Conservation (phyloP, 805 yeast genomes). For the Sugiyamaella lignohabitans region DNA sequence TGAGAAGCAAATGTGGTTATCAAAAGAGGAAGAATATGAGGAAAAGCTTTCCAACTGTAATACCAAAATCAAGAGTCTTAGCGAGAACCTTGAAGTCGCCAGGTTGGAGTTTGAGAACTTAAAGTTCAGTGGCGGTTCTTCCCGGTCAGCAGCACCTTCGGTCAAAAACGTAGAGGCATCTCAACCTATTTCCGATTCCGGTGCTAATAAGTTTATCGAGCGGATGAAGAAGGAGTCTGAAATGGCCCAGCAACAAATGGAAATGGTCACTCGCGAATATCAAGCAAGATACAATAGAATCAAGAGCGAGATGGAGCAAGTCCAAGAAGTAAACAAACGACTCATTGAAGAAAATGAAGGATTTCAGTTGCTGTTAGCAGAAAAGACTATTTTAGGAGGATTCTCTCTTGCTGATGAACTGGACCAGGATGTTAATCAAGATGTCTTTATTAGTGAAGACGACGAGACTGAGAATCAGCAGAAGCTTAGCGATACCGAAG, state of each 20-base stretch:
- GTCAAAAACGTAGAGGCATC: no score
- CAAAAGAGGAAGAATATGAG: constrained; percentile 20
- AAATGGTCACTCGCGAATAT: constrained; percentile 28
- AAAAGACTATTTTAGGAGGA: constrained; percentile 27
- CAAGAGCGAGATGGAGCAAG: constrained; percentile 23
- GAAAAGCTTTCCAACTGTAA: not conserved
- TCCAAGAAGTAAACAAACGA: constrained; percentile 21
- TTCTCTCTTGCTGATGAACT: constrained; percentile 22
- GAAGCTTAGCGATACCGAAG: not conserved
- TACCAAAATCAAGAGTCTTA: not conserved
- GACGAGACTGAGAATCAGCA: constrained; percentile 8
- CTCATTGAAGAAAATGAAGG: constrained; percentile 32
- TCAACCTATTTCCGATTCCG: not conserved
- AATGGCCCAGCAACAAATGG: constrained; percentile 25
- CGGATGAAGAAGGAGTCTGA: constrained; percentile 20
- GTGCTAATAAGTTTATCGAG: constrained; percentile 12
- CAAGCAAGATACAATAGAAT: constrained; percentile 23
- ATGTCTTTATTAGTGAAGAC: constrained; percentile 1
- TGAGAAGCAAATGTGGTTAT: constrained; percentile 24
- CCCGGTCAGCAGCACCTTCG: constrained; percentile 7
- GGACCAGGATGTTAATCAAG: constrained; percentile 14
- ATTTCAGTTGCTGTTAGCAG: constrained; percentile 30
- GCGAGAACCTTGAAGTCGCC: not conserved
- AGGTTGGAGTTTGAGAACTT: not conserved
- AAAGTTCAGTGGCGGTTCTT: not conserved